Conservation (phyloP, 2,329 filamentous ascomycete genomes). For the Hymenoscyphus salicellus region DNA sequence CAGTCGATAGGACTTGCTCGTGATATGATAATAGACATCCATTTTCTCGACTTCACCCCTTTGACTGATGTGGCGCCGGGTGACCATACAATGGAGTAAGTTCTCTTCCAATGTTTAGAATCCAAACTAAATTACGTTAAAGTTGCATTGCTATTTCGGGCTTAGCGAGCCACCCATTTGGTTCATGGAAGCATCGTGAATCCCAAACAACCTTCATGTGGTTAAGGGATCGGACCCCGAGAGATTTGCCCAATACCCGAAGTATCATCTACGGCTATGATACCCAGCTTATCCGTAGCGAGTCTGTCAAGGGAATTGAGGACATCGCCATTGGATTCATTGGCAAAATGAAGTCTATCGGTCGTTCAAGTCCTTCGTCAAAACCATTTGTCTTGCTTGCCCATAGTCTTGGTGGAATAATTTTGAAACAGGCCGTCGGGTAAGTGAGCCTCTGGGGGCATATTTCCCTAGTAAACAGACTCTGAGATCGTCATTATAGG, state of each 20-base stretch:
- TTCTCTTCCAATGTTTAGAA: too few species aligned
- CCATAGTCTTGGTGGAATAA: slow-evolving; percentile 4
- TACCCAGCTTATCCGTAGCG: neutral
- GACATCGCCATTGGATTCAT: slow-evolving; percentile 1
- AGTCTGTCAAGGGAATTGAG: neutral
- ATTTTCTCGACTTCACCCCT: too few species aligned
- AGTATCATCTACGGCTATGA: slow-evolving; percentile 5
- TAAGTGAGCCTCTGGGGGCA: neutral
- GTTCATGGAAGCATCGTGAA: neutral
- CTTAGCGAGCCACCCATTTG: slow-evolving; percentile 1
- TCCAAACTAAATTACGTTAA: too few species aligned
- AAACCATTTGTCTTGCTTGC: neutral
- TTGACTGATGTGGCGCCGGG: too few species aligned
- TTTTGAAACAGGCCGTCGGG: too few species aligned
- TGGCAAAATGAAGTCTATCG: neutral
- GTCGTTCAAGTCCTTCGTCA: neutral
- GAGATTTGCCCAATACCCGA: neutral
- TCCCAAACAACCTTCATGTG: neutral
- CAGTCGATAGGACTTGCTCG: too few species aligned
- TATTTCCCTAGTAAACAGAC: too few species aligned
- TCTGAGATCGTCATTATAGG: too few species aligned
- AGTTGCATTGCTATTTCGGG: too few species aligned
- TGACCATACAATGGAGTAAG: too few species aligned
- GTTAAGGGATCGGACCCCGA: neutral
- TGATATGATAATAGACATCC: too few species aligned